Conservation (phyloP, 2,329 filamentous ascomycete genomes). For the Alternaria arborescens region DNA sequence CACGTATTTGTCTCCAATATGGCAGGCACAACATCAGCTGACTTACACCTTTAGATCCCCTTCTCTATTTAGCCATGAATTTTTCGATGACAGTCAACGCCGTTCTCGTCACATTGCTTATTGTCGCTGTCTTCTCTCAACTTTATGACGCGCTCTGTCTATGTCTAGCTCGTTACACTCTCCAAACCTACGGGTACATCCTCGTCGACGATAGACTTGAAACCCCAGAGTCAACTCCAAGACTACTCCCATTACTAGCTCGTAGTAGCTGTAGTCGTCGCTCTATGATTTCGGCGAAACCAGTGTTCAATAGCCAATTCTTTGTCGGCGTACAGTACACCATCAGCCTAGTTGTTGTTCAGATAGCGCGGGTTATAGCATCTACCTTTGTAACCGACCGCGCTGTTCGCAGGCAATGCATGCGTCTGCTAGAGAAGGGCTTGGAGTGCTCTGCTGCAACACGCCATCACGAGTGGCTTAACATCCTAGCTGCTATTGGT, state of each 20-base stretch:
- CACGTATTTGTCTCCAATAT: background rate
- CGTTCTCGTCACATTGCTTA: conserved; percentile 4
- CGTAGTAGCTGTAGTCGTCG: background rate
- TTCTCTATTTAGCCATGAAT: conserved; percentile 2
- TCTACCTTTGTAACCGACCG: background rate
- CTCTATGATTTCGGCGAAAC: background rate
- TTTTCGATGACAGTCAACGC: background rate
- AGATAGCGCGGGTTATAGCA: background rate
- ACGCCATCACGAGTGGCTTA: background rate
- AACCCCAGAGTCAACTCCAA: background rate
- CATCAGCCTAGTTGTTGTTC: background rate
- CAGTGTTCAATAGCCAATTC: background rate
- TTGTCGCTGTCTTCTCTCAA: conserved; percentile 6
- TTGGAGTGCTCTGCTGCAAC: conserved; percentile 3
- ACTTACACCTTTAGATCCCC: background rate
- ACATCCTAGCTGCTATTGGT: background rate
- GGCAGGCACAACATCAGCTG: background rate
- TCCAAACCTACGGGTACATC: background rate
- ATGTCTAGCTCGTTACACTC: background rate
- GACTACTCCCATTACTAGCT: background rate
- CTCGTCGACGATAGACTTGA: background rate
- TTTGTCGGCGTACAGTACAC: conserved; percentile 1
- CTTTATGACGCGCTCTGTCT: background rate
- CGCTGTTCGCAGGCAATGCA: background rate
- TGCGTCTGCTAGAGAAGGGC: background rate